phyloP scores from a whole-genome alignment of 1,139 yeast species.

The Pichiaceae sp. region DNA sequence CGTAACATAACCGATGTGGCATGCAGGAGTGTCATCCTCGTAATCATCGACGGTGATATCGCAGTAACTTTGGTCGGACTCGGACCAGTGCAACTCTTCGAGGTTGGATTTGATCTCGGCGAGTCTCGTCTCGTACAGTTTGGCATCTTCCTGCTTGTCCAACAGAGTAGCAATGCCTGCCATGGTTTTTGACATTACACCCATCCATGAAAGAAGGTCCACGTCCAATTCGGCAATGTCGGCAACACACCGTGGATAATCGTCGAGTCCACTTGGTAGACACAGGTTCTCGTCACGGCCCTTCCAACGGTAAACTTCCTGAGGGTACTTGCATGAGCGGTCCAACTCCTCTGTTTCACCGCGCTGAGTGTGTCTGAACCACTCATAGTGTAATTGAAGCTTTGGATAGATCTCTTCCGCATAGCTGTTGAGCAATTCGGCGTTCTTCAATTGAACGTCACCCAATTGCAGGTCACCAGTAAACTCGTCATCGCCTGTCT shows the following conservation, averaged over 20 bases:
- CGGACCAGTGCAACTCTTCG: constrained; percentile 75
- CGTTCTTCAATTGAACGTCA: constrained; percentile 46
- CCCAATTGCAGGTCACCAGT: constrained; percentile 27
- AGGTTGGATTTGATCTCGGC: constrained; percentile 52
- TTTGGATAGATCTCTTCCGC: constrained; percentile 68
- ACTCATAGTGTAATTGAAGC: constrained; percentile 67
- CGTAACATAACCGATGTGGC: constrained; percentile 85
- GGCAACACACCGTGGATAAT: constrained; percentile 85
- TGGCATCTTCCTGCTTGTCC: constrained; percentile 49
- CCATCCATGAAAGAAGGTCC: constrained; percentile 88
- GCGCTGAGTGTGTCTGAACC: constrained; percentile 77
- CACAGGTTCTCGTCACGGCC: constrained; percentile 84
- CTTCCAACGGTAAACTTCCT: constrained; percentile 77
- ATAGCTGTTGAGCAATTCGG: constrained; percentile 53
- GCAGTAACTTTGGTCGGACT: constrained; percentile 60
- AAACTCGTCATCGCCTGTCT: neutral
- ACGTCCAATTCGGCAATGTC: constrained; percentile 88
- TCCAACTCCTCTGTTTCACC: constrained; percentile 73
- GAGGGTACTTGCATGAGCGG: constrained; percentile 38
- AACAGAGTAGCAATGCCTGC: constrained; percentile 63
- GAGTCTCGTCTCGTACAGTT: constrained; percentile 44
- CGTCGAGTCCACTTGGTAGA: constrained; percentile 91
- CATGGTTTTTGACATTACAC: constrained; percentile 83
- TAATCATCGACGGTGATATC: constrained; percentile 77
- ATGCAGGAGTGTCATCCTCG: constrained; percentile 47